Conservation (phyloP, 1,139 yeast genomes). For the Pichia sp. region DNA sequence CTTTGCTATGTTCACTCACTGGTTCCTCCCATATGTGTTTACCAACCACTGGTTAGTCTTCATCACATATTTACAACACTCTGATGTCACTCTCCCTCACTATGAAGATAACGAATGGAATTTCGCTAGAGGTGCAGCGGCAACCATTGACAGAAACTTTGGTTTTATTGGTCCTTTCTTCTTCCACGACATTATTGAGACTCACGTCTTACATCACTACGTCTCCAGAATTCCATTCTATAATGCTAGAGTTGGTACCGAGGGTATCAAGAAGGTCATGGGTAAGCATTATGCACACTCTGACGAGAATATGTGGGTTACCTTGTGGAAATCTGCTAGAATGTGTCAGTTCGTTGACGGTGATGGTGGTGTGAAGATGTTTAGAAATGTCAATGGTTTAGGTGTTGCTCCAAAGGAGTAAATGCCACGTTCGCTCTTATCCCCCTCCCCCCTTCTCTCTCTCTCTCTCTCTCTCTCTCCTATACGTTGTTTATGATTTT, state of each 20-base stretch:
- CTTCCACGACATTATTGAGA: slow-evolving; percentile 59
- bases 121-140: slow-evolving; percentile 62
- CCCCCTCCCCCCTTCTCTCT: not conserved
- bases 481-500: not conserved
- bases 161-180: slow-evolving; percentile 53
- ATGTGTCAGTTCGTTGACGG: slow-evolving; percentile 56
- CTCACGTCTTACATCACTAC: slow-evolving; percentile 58
- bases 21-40: slow-evolving; percentile 49
- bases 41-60: slow-evolving; percentile 62
- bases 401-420: slow-evolving; percentile 31
- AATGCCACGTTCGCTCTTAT: slow-evolving; percentile 22
- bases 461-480: not conserved
- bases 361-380: slow-evolving; percentile 54
- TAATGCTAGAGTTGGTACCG: slow-evolving; percentile 55
- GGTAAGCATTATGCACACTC: slow-evolving; percentile 47
- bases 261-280: slow-evolving; percentile 52
- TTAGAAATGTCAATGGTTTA: slow-evolving; percentile 45
- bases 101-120: slow-evolving; percentile 52
- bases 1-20: slow-evolving; percentile 42
- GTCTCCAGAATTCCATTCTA: slow-evolving; percentile 58
- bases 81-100: slow-evolving; percentile 53
- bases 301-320: slow-evolving; percentile 51
- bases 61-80: slow-evolving; percentile 55
- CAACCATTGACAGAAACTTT: slow-evolving; percentile 55
- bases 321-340: slow-evolving; percentile 51